phyloP scores from a whole-genome alignment of 2,329 filamentous ascomycete genomes.

The Ceratocystis albifundus region DNA sequence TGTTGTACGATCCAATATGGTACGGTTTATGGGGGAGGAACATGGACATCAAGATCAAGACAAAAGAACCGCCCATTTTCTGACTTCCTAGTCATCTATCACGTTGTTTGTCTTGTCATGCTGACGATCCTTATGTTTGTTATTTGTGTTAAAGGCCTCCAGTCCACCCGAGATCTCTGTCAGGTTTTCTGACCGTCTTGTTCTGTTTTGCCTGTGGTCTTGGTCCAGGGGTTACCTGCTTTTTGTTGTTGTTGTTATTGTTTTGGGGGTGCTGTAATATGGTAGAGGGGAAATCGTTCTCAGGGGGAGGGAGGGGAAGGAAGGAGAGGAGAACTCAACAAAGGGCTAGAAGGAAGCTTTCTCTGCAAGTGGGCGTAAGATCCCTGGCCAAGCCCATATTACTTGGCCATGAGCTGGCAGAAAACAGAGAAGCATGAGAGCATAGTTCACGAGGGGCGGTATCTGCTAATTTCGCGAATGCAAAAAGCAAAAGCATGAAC shows the following conservation, averaged over 20 bases:
- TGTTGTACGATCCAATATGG: too few species aligned
- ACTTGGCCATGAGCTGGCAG: constrained; percentile 7
- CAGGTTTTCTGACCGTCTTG: neutral
- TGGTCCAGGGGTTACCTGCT: too few species aligned
- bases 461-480: neutral
- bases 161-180: neutral
- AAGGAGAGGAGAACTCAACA: neutral
- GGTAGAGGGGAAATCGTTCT: neutral
- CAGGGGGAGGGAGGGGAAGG: neutral
- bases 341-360: neutral
- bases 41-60: neutral
- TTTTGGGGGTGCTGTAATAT: neutral
- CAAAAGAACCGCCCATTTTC: neutral
- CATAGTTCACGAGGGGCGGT: neutral
- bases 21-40: too few species aligned
- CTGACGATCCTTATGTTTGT: neutral
- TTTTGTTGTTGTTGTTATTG: too few species aligned
- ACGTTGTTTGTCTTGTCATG: constrained; percentile 1
- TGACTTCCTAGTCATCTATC: neutral
- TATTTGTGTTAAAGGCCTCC: neutral
- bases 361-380: neutral
- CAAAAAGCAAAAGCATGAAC: too few species aligned
- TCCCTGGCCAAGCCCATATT: constrained; percentile 10
- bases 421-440: too few species aligned
- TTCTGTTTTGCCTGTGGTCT: too few species aligned